Evolutionary conservation across 2,329 filamentous ascomycete genomes (phyloP).

Genomic region (Fusarium piperis): DNA sequence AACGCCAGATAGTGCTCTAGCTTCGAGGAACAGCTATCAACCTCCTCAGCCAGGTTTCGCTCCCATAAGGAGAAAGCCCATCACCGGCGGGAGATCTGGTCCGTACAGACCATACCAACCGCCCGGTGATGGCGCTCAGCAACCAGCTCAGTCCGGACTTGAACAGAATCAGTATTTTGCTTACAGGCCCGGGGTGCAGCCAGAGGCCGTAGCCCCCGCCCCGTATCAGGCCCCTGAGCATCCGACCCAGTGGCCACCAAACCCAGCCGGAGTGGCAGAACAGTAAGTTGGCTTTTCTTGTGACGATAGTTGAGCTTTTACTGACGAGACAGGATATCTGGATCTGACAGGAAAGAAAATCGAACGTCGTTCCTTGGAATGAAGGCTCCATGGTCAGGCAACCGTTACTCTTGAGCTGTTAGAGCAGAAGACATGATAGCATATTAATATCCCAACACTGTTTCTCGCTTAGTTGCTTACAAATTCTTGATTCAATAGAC

Average conservation of each 20-base stretch:
- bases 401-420: background rate
- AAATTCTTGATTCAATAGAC: background rate
- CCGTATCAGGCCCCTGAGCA: conserved; percentile 2
- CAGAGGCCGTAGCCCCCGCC: background rate
- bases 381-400: conserved; percentile 26
- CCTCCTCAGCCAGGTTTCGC: background rate
- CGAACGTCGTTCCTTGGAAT: conserved; percentile 25
- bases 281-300: background rate
- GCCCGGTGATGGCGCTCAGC: background rate
- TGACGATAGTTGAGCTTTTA: background rate
- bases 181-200: background rate
- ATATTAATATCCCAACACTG: background rate
- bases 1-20: background rate
- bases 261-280: background rate
- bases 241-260: background rate
- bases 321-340: background rate
- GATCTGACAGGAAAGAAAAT: background rate
- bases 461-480: background rate
- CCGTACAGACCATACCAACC: conserved; percentile 22
- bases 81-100: background rate
- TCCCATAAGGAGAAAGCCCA: conserved; percentile 25
- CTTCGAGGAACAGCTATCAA: background rate
- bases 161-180: conserved; percentile 6
- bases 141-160: background rate
- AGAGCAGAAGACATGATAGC: no score